A percentile compares a stretch with the other conserved stretches of the same genome.
Conservation (phyloP, 169 alveolate genomes). For the Plasmodium vivax region DNA sequence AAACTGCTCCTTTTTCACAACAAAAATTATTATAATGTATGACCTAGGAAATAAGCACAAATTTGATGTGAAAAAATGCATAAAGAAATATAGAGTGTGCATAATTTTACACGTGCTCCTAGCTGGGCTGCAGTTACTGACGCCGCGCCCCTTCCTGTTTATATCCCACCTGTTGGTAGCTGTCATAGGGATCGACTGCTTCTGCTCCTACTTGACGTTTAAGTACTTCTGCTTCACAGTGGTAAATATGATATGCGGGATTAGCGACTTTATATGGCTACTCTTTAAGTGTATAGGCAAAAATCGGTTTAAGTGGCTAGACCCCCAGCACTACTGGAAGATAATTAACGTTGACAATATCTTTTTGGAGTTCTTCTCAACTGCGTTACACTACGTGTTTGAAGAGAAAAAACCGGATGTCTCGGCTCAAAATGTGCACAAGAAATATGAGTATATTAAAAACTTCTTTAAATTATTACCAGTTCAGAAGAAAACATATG, state of each 20-base stretch:
- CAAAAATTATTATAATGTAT: slow-evolving; percentile 29
- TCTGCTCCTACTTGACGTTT: slow-evolving; percentile 53
- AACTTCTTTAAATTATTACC: slow-evolving; percentile 68
- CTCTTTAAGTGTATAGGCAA: slow-evolving; percentile 72
- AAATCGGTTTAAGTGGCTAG: slow-evolving; percentile 58
- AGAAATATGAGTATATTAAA: slow-evolving; percentile 55
- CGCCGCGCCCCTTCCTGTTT: slow-evolving; percentile 73
- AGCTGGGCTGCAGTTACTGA: slow-evolving; percentile 49
- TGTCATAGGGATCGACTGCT: slow-evolving; percentile 40
- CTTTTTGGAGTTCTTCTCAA: slow-evolving; percentile 64
- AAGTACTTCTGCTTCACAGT: slow-evolving; percentile 67
- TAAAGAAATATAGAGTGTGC: slow-evolving; percentile 48
- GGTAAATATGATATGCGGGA: slow-evolving; percentile 74
- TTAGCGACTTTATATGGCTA: slow-evolving; percentile 65
- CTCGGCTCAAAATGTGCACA: slow-evolving; percentile 53
- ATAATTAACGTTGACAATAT: slow-evolving; percentile 53
- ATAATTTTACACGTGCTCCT: slow-evolving; percentile 43
- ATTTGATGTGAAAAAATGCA: slow-evolving; percentile 47
- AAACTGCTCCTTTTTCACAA: neutral
- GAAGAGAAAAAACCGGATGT: slow-evolving; percentile 34
- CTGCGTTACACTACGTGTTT: slow-evolving; percentile 67
- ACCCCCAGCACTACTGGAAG: slow-evolving; percentile 70
- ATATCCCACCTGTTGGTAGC: slow-evolving; percentile 46
- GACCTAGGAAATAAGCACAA: slow-evolving; percentile 41
- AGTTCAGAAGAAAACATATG: slow-evolving; percentile 56